Evolutionary conservation across 2,329 filamentous ascomycete species (phyloP).

Genomic region (Fusarium goolgardi): DNA sequence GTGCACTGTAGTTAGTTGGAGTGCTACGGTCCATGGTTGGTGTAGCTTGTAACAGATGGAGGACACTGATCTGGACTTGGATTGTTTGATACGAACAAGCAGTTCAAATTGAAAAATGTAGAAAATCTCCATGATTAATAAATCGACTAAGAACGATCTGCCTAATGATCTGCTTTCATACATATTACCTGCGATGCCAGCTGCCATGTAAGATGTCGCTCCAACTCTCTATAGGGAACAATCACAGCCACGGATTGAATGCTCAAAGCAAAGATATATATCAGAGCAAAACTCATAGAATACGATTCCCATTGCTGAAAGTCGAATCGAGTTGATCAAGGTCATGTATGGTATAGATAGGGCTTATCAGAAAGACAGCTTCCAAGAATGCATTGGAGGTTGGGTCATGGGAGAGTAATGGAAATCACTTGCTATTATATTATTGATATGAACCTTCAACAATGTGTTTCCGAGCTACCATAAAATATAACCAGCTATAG

Average conservation of each 20-base stretch:
- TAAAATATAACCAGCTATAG: neutral
- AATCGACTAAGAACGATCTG: neutral
- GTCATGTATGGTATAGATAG: neutral
- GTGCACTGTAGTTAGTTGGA: slow-evolving; percentile 27
- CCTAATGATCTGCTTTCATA: neutral
- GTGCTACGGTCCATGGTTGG: slow-evolving; percentile 7
- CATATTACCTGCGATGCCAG: neutral
- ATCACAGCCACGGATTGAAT: neutral
- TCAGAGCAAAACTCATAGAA: neutral
- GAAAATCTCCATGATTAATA: too few species aligned
- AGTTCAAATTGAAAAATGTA: neutral
- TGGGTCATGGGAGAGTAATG: neutral
- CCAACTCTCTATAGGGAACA: neutral
- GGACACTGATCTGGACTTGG: neutral
- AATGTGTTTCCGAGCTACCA: too few species aligned
- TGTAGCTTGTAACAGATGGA: neutral
- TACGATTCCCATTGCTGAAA: neutral
- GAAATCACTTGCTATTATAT: neutral
- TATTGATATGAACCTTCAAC: neutral
- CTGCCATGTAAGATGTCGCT: neutral
- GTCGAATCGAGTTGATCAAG: neutral
- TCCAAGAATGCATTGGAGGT: too few species aligned
- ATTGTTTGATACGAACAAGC: neutral
- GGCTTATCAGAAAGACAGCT: too few species aligned
- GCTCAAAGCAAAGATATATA: neutral